phyloP scores from a whole-genome alignment of 805 yeast species.

The Priceomyces castillae region DNA sequence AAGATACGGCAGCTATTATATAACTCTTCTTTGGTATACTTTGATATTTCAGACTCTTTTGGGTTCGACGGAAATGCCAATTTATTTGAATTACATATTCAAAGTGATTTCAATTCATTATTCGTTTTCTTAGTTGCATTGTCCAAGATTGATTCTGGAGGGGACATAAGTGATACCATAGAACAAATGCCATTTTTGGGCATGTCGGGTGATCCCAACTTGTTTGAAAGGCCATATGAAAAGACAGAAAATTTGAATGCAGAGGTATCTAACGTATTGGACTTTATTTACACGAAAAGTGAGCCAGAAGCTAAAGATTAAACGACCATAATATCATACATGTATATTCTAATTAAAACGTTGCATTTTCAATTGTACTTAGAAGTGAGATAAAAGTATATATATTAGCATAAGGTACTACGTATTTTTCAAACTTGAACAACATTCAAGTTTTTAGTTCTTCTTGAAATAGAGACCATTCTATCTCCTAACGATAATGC shows the following conservation, averaged over 20 bases:
- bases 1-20: constrained; percentile 1
- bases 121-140: constrained; percentile 13
- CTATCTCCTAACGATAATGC: constrained; percentile 94
- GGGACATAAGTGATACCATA: constrained; percentile 12
- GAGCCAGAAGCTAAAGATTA: too few species aligned
- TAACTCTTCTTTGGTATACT: constrained; percentile 3
- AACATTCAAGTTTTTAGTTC: constrained; percentile 22
- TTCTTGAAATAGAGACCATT: constrained; percentile 77
- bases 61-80: constrained; percentile 6
- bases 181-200: constrained; percentile 14
- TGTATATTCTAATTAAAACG: background rate
- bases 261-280: constrained; percentile 5
- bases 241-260: constrained; percentile 11
- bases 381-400: background rate
- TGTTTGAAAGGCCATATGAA: constrained; percentile 14
- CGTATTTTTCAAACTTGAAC: constrained; percentile 8
- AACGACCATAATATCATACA: background rate
- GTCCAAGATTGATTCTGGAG: background rate
- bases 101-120: constrained; percentile 21
- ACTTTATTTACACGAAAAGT: constrained; percentile 4
- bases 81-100: constrained; percentile 9
- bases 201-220: constrained; percentile 15
- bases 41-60: constrained; percentile 9
- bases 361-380: constrained; percentile 1
- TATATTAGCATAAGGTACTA: background rate